A percentile compares a stretch with the other conserved stretches of the same genome.
phyloP scores from a whole-genome alignment of 306 rosid species.

The Sphenostylis stenocarpa region DNA sequence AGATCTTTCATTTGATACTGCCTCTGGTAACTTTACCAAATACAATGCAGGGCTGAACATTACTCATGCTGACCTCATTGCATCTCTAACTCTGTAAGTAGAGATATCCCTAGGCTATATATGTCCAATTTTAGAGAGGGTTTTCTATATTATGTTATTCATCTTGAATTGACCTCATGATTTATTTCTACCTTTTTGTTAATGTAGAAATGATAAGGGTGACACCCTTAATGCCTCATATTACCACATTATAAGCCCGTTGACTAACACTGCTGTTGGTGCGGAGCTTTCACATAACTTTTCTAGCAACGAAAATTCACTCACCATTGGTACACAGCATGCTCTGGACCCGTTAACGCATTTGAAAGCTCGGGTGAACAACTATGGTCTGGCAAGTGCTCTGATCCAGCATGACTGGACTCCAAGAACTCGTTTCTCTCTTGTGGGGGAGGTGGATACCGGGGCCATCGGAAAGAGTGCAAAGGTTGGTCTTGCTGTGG shows the following conservation, averaged over 20 bases:
- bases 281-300: constrained; percentile 86
- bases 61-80: constrained; percentile 74
- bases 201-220: constrained; percentile 72
- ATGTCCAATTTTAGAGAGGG: background rate
- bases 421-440: constrained; percentile 72
- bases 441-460: constrained; percentile 88
- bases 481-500: constrained; percentile 87
- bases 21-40: constrained; percentile 75
- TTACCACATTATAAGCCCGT: constrained; percentile 75
- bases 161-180: background rate
- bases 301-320: constrained; percentile 67
- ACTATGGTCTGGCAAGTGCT: constrained; percentile 76
- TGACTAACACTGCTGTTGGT: constrained; percentile 88
- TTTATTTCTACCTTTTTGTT: background rate
- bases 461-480: constrained; percentile 85
- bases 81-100: constrained; percentile 79
- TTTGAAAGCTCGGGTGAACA: constrained; percentile 89
- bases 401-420: constrained; percentile 90
- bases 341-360: constrained; percentile 82
- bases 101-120: background rate
- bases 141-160: background rate
- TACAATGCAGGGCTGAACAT: constrained; percentile 80
- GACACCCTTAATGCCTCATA: constrained; percentile 80
- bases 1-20: constrained; percentile 85
- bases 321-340: constrained; percentile 83